Evolutionary conservation across 139 green algal species (phyloP).

Genomic region (Chlorella sp.): DNA sequence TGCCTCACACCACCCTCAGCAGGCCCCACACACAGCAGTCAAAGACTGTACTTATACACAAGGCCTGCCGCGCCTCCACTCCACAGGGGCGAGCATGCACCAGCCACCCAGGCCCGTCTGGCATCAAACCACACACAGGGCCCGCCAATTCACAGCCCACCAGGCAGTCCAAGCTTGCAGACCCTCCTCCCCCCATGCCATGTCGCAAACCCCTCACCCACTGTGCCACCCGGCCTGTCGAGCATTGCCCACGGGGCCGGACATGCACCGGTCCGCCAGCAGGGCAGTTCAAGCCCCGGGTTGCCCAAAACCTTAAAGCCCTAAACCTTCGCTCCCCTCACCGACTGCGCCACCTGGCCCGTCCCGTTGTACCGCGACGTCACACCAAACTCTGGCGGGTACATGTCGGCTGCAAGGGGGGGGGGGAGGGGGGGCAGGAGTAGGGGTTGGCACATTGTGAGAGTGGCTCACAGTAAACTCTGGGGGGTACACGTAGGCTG

Average conservation of each 20-base stretch:
- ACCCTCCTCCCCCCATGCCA: too few species aligned
- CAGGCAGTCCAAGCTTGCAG: not conserved
- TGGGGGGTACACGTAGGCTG: too few species aligned
- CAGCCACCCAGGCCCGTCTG: conserved; percentile 21
- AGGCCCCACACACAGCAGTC: too few species aligned
- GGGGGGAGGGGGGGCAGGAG: not conserved
- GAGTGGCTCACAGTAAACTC: too few species aligned
- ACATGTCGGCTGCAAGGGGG: conserved; percentile 55
- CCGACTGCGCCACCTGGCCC: conserved; percentile 79
- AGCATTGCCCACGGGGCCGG: too few species aligned
- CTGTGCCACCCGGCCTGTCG: conserved; percentile 84
- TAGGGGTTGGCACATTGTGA: too few species aligned
- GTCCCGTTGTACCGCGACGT: conserved; percentile 80
- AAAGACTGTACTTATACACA: too few species aligned
- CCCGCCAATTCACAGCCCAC: not conserved
- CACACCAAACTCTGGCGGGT: conserved; percentile 90
- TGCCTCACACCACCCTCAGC: too few species aligned
- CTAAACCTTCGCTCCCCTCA: not conserved
- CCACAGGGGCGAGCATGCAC: too few species aligned
- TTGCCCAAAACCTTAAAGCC: not conserved
- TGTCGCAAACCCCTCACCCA: not conserved
- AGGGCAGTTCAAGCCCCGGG: too few species aligned
- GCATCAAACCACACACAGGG: not conserved
- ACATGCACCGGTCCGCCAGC: too few species aligned
- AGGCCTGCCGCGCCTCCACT: too few species aligned